Percentiles rank a stretch among this genome's conserved stretches.
Conservation (phyloP, 2,329 filamentous ascomycete species). For the Aspergillus sergii region DNA sequence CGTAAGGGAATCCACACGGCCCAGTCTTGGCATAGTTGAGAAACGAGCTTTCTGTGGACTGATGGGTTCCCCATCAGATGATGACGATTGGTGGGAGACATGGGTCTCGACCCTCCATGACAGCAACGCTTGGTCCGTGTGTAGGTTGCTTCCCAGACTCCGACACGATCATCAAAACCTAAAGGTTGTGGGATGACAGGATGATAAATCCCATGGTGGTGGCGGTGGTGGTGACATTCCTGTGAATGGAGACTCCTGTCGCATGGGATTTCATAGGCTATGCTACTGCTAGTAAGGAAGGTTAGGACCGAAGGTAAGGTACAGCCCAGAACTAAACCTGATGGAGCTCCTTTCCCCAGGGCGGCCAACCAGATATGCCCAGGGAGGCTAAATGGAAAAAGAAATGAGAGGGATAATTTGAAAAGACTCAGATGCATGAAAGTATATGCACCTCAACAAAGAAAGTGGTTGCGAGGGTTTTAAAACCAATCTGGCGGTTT, state of each 20-base stretch:
- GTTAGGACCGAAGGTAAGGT: background rate
- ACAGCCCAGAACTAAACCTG: background rate
- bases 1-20: background rate
- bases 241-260: background rate
- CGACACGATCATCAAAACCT: background rate
- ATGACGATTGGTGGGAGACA: slow-evolving; percentile 14
- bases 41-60: slow-evolving; percentile 7
- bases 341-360: background rate
- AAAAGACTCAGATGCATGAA: slow-evolving; percentile 4
- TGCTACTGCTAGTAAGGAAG: background rate
- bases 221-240: background rate
- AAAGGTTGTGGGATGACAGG: slow-evolving; percentile 4
- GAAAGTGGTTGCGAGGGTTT: background rate
- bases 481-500: background rate
- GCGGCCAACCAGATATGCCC: slow-evolving; percentile 1
- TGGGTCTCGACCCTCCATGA: slow-evolving; percentile 17
- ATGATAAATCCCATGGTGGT: background rate
- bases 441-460: background rate
- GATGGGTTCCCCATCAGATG: slow-evolving; percentile 7
- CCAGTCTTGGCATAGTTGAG: background rate
- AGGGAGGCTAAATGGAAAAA: background rate
- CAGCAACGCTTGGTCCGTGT: slow-evolving; percentile 23
- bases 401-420: slow-evolving; percentile 3
- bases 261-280: background rate
- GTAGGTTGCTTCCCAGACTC: slow-evolving; percentile 1